phyloP scores from a whole-genome alignment of 768 basidiomycete genomes.

The Termitomyces sp. region DNA sequence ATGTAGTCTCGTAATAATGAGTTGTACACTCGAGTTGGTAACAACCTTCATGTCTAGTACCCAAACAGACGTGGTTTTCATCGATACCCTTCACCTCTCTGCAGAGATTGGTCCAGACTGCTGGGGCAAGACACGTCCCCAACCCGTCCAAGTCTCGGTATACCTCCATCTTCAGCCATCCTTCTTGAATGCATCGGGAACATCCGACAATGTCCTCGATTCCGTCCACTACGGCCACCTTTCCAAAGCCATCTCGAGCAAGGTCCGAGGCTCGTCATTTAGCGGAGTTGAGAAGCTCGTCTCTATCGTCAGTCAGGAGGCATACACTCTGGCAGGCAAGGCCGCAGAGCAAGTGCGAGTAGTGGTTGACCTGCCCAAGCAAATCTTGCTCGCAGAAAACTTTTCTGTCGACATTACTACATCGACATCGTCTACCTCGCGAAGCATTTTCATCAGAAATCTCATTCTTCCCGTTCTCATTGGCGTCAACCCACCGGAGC shows the following conservation, averaged over 20 bases:
- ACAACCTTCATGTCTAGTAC: not conserved
- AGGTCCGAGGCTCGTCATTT: constrained; percentile 21
- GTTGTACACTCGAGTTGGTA: not conserved
- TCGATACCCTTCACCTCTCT: constrained; percentile 40
- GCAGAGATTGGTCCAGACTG: constrained; percentile 48
- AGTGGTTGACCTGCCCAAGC: constrained; percentile 43
- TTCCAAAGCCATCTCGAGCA: constrained; percentile 42
- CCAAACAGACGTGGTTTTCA: constrained; percentile 41
- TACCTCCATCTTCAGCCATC: constrained; percentile 41
- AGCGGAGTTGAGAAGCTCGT: constrained; percentile 34
- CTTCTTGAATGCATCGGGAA: constrained; percentile 44
- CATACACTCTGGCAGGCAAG: constrained; percentile 38
- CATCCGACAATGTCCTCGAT: constrained; percentile 50
- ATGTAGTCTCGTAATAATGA: constrained; percentile 3
- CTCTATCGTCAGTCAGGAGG: constrained; percentile 32
- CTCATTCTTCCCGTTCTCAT: constrained; percentile 57
- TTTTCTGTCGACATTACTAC: constrained; percentile 41
- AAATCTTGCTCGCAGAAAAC: constrained; percentile 48
- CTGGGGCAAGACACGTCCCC: constrained; percentile 46
- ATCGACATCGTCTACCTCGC: constrained; percentile 2
- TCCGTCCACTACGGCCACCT: constrained; percentile 69
- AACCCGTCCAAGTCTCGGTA: constrained; percentile 53
- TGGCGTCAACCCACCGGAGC: constrained; percentile 71
- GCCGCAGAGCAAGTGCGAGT: constrained; percentile 39
- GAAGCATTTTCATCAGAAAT: constrained; percentile 41